Conservation (phyloP, 768 basidiomycete genomes). For the Agrocybe pediades region DNA sequence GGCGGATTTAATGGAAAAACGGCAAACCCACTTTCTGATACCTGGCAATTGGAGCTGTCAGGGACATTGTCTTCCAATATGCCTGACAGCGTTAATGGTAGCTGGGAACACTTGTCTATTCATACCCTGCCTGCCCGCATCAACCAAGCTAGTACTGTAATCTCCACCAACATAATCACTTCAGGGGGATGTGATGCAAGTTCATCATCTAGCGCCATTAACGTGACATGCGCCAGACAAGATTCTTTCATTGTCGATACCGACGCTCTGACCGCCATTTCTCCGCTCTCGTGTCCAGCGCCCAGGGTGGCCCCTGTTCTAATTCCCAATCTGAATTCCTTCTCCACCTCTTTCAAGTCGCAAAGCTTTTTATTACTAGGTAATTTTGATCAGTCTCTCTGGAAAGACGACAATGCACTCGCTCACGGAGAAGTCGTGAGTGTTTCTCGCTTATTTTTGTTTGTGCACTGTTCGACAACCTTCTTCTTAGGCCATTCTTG, state of each 20-base stretch:
- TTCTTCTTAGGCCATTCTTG: constrained; percentile 55
- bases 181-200: constrained; percentile 60
- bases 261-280: constrained; percentile 32
- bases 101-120: constrained; percentile 57
- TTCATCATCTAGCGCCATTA: constrained; percentile 28
- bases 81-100: constrained; percentile 48
- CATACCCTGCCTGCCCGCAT: constrained; percentile 39
- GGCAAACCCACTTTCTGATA: constrained; percentile 55
- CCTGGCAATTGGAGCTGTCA: constrained; percentile 71
- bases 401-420: constrained; percentile 67
- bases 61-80: constrained; percentile 75
- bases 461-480: constrained; percentile 8
- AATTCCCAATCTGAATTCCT: constrained; percentile 58
- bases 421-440: constrained; percentile 75
- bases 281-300: constrained; percentile 59
- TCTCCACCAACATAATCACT: constrained; percentile 53
- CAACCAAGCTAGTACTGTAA: constrained; percentile 60
- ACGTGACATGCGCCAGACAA: constrained; percentile 57
- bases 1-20: constrained; percentile 63
- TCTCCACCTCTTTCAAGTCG: constrained; percentile 55
- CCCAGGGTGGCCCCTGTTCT: constrained; percentile 63
- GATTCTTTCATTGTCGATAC: constrained; percentile 59
- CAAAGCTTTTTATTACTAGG: constrained; percentile 76
- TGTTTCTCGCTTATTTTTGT: constrained; percentile 3
- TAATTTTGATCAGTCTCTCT: constrained; percentile 59